A percentile compares a stretch with the other conserved stretches of the same genome.
These are phyloP conservation scores for Bauhinia variegata DNA, from an alignment of 306 rosid genomes.

Conservation along the genomic window DNA sequence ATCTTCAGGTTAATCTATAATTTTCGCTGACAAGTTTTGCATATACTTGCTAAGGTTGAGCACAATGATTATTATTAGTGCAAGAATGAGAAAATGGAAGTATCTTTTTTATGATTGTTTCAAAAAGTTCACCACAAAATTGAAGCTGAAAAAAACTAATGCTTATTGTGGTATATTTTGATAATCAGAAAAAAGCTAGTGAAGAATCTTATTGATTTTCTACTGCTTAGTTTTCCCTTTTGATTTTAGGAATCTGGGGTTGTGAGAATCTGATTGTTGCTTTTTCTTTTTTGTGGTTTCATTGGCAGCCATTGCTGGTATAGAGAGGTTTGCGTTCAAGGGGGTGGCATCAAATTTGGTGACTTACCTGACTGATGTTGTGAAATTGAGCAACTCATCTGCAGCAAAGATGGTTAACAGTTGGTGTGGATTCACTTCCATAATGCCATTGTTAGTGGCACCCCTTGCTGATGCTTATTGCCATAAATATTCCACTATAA, in stretches of 20 bases:
- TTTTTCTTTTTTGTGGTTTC: background rate
- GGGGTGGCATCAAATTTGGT: conserved; percentile 90
- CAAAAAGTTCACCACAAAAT: too few relatives aligned
- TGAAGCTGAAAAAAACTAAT: too few relatives aligned
- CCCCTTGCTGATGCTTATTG: conserved; percentile 84
- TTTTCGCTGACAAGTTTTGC: background rate
- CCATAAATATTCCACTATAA: conserved; percentile 73
- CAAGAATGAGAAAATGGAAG: conserved; percentile 4
- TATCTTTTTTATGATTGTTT: too few relatives aligned
- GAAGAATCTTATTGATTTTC: conserved; percentile 3
- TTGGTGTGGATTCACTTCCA: conserved; percentile 89
- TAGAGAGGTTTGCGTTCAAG: conserved; percentile 93
- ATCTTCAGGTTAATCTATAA: background rate
- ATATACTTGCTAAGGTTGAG: background rate
- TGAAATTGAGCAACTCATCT: conserved; percentile 80
- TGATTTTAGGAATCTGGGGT: background rate
- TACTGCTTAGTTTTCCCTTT: background rate
- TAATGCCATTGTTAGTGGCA: conserved; percentile 84
- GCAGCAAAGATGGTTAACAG: conserved; percentile 85
- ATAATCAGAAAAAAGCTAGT: too few relatives aligned
- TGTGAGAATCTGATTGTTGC: background rate
- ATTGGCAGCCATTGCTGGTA: conserved; percentile 69
- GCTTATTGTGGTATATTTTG: too few relatives aligned
- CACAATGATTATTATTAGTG: too few relatives aligned
- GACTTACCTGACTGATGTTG: conserved; percentile 79